Percentiles rank a stretch among this genome's conserved stretches.
phyloP scores from a whole-genome alignment of 2,329 filamentous ascomycete genomes.

The Alternaria brassicae region DNA sequence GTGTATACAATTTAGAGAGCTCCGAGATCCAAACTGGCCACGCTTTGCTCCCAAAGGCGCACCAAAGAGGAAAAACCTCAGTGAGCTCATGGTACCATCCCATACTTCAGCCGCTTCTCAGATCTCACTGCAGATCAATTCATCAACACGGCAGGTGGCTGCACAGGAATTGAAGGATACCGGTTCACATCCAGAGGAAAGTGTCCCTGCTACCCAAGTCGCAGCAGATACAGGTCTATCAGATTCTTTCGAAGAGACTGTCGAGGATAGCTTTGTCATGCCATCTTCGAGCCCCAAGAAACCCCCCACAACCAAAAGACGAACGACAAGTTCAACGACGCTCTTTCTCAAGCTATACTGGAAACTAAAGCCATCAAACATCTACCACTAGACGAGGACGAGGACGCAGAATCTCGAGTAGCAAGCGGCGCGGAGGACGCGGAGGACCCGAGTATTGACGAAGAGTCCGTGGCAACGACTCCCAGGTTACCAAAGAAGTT shows the following conservation, averaged over 20 bases:
- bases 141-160: constrained; percentile 51
- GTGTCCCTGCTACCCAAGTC: constrained; percentile 20
- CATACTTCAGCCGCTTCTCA: constrained; percentile 27
- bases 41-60: constrained; percentile 67
- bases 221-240: background rate
- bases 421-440: constrained; percentile 34
- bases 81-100: constrained; percentile 1
- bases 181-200: constrained; percentile 50
- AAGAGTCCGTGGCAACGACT: constrained; percentile 25
- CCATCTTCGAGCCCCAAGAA: constrained; percentile 16
- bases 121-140: constrained; percentile 60
- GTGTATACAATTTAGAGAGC: constrained; percentile 50
- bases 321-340: constrained; percentile 55
- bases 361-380: constrained; percentile 67
- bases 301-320: background rate
- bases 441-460: constrained; percentile 31
- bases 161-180: constrained; percentile 43
- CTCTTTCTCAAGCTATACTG: constrained; percentile 69
- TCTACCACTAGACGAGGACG: constrained; percentile 57
- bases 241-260: constrained; percentile 25
- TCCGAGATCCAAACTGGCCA: constrained; percentile 61
- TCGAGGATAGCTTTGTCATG: constrained; percentile 42
- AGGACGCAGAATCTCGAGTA: constrained; percentile 36
- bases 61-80: constrained; percentile 30
- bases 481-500: constrained; percentile 19